Evolutionary conservation across 1,284 basidiomycete species (phyloP), one percentile per base, ranked within the genome.

Genomic region (Albatrellus sp.): DNA sequence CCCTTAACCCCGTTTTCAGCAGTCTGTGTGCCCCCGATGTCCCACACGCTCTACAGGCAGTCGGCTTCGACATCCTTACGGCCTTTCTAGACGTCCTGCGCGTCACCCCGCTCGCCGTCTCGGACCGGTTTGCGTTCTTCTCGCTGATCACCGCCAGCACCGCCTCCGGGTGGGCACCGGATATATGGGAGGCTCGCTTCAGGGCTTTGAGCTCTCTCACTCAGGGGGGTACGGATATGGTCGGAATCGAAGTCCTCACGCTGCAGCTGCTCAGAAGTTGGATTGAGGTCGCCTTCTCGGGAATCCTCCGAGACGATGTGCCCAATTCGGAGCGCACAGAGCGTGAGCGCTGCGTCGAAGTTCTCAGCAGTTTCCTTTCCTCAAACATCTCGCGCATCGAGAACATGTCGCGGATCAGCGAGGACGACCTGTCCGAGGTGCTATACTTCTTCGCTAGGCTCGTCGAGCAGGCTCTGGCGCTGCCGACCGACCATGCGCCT

Each of bases 11-110:
- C 13, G 67, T 86, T 45, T 61, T 85, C 2, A 66, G 65, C 2
- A 68, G 69, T 1, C 64, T 87, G 5, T 87, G 83, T 55, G 52
- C 57, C 12, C 48, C 63, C 30, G 65, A 73, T 16, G 65, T 69
- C 1, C 78, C 81, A 1, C 48, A 67, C 0, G 59, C 72, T 0
- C 49, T 85, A 5, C 80, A 82, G 55, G 71, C 70, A 8, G 71
- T 75, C 1, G 83, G 83, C 0, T 84, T 70, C 52, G 83, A 87
- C 47, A 73, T 85, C 43, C 65, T 87, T 40, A 64, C 77, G 11
- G 68, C 79, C 0, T 86, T 79, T 55, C 77, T 74, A 61, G 72
- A 77, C 49, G 74, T 74, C 52, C 63, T 63, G 30, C 72, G 75
- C 42, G 63, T 68, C 4, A 55, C 59, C 7, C 47, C 55, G 13